Percentiles rank a stretch among this genome's conserved stretches.
Evolutionary conservation across 1,139 yeast genomes (phyloP).

Genomic region (Yamadazyma membranifaciens): DNA sequence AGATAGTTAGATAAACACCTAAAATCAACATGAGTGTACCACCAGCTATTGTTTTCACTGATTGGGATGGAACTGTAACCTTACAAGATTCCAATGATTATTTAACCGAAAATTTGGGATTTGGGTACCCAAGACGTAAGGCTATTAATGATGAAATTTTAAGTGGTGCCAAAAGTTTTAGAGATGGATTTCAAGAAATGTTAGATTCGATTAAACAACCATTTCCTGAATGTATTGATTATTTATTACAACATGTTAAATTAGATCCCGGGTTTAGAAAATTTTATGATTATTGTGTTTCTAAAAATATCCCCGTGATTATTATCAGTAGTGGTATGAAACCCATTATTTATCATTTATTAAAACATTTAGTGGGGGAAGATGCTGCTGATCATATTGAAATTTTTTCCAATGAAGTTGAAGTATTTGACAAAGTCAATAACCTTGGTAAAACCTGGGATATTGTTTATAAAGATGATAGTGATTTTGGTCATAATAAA

Average conservation of each 20-base stretch:
- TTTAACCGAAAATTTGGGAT: constrained; percentile 84
- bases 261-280: constrained; percentile 89
- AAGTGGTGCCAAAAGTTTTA: constrained; percentile 64
- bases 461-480: constrained; percentile 79
- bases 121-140: constrained; percentile 69
- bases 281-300: constrained; percentile 77
- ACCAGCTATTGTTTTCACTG: constrained; percentile 85
- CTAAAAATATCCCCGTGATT: constrained; percentile 69
- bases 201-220: constrained; percentile 74
- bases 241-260: constrained; percentile 55
- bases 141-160: constrained; percentile 72
- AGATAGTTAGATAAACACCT: no score
- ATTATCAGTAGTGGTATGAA: constrained; percentile 91
- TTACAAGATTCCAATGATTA: constrained; percentile 87
- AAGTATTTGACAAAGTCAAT: constrained; percentile 24
- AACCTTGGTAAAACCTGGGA: constrained; percentile 65
- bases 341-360: constrained; percentile 79
- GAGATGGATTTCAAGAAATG: constrained; percentile 85
- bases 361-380: constrained; percentile 71
- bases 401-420: constrained; percentile 79
- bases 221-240: constrained; percentile 78
- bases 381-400: constrained; percentile 72
- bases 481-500: constrained; percentile 93
- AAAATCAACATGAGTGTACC: constrained; percentile 8
- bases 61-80: constrained; percentile 97